A percentile compares a stretch with the other conserved stretches of the same genome.
Evolutionary conservation across 495 filamentous ascomycete genomes (phyloP).

Genomic region (Hyaloscypha finlandica): DNA sequence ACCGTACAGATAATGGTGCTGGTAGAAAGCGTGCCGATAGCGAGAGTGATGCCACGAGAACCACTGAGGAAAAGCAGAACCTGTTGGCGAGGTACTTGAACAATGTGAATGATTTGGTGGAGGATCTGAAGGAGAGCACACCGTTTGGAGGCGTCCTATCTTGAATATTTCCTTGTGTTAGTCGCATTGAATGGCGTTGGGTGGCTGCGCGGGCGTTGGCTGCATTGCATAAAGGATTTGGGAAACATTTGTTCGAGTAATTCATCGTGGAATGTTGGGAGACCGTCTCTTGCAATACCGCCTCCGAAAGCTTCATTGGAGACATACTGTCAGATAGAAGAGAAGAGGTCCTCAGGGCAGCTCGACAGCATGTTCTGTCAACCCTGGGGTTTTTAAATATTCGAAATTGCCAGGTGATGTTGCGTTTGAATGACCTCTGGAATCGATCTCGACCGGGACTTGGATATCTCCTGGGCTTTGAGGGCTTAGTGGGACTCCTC

Average conservation of each 20-base stretch:
- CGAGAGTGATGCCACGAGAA: slow-evolving; percentile 54
- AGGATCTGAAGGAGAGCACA: slow-evolving; percentile 82
- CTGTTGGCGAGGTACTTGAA: slow-evolving; percentile 78
- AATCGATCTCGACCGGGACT: slow-evolving; percentile 32
- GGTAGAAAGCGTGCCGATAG: slow-evolving; percentile 33
- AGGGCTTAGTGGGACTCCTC: slow-evolving; percentile 25
- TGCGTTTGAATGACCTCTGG: slow-evolving; percentile 13
- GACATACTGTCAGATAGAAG: slow-evolving; percentile 3
- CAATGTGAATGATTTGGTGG: slow-evolving; percentile 89
- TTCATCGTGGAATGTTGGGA: slow-evolving; percentile 4
- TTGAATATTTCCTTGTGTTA: slow-evolving; percentile 35
- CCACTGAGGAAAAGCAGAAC: slow-evolving; percentile 85
- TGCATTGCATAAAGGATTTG: slow-evolving; percentile 10
- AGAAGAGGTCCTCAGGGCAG: slow-evolving; percentile 21
- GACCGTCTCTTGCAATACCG: slow-evolving; percentile 19
- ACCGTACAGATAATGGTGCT: slow-evolving; percentile 26
- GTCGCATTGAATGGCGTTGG: slow-evolving; percentile 19
- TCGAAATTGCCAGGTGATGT: slow-evolving; percentile 20
- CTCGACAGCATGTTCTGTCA: slow-evolving; percentile 13
- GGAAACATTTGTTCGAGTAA: slow-evolving; percentile 23
- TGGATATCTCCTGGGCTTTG: slow-evolving; percentile 28
- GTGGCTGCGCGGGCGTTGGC: slow-evolving; percentile 22
- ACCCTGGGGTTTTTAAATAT: slow-evolving; percentile 1
- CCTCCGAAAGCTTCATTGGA: background rate
- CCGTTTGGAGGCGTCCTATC: slow-evolving; percentile 58